Percentiles rank a stretch among this genome's conserved stretches.
Conservation (phyloP, 2,329 filamentous ascomycete species). For the Elsinoe necatrix region DNA sequence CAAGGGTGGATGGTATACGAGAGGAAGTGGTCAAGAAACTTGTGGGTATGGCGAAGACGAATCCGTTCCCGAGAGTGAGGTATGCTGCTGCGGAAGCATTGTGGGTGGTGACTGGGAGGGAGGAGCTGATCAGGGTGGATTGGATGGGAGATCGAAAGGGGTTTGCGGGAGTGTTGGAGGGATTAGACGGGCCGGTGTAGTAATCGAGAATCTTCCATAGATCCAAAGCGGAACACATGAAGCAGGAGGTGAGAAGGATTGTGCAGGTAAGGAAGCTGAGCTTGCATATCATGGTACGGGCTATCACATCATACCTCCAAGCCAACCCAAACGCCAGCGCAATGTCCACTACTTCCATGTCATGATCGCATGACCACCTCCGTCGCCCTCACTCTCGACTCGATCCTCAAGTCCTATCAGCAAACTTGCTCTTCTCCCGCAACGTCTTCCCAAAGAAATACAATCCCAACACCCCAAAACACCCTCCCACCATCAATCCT, state of each 20-base stretch:
- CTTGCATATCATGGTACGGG: neutral
- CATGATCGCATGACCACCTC: neutral
- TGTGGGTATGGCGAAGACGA: slow-evolving; percentile 57
- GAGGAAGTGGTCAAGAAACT: slow-evolving; percentile 59
- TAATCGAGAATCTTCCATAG: neutral
- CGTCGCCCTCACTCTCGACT: neutral
- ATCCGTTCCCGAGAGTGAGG: slow-evolving; percentile 72
- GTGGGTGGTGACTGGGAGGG: slow-evolving; percentile 31
- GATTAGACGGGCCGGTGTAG: neutral
- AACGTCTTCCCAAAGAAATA: slow-evolving; percentile 28
- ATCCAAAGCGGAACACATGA: neutral
- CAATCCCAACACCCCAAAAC: slow-evolving; percentile 30
- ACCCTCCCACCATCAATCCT: slow-evolving; percentile 30
- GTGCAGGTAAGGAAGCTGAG: too few species aligned
- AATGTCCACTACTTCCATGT: neutral
- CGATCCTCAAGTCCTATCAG: slow-evolving; percentile 8
- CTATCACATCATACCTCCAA: neutral
- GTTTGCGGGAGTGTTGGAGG: neutral
- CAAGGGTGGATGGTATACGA: slow-evolving; percentile 42
- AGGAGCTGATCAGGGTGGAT: slow-evolving; percentile 18
- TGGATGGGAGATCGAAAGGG: neutral
- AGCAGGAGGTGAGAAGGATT: too few species aligned
- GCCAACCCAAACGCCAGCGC: neutral
- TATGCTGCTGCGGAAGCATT: slow-evolving; percentile 34
- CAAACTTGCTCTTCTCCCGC: slow-evolving; percentile 30